A percentile compares a stretch with the other conserved stretches of the same genome.
Conservation (phyloP, 2,329 filamentous ascomycete genomes). For the Aureobasidium melanogenum region DNA sequence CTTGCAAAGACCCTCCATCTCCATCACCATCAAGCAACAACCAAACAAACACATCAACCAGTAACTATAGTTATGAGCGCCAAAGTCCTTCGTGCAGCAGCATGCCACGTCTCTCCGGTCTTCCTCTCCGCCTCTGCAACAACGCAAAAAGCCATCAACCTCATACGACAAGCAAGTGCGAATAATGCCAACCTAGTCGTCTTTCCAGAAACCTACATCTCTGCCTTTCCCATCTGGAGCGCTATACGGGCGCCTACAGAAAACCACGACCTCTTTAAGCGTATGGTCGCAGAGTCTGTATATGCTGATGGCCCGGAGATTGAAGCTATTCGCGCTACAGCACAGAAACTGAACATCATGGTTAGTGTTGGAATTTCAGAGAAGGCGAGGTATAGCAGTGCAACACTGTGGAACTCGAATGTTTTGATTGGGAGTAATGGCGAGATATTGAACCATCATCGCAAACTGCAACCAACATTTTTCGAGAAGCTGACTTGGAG, state of each 20-base stretch:
- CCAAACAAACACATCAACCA: neutral
- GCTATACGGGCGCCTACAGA: slow-evolving; percentile 37
- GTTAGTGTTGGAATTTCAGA: slow-evolving; percentile 46
- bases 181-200: slow-evolving; percentile 42
- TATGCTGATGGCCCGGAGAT: slow-evolving; percentile 41
- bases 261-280: slow-evolving; percentile 43
- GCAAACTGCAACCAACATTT: slow-evolving; percentile 48
- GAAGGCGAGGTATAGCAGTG: slow-evolving; percentile 34
- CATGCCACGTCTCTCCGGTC: slow-evolving; percentile 31
- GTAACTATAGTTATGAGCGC: neutral
- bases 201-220: slow-evolving; percentile 46
- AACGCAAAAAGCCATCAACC: slow-evolving; percentile 36
- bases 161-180: slow-evolving; percentile 37
- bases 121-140: slow-evolving; percentile 41
- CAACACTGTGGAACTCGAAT: slow-evolving; percentile 45
- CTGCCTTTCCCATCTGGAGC: slow-evolving; percentile 47
- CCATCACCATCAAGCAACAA: neutral
- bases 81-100: slow-evolving; percentile 13
- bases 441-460: slow-evolving; percentile 41
- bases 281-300: slow-evolving; percentile 37
- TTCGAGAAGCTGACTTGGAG: slow-evolving; percentile 50
- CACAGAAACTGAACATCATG: slow-evolving; percentile 29
- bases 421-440: slow-evolving; percentile 39
- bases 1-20: too few species aligned
- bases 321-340: slow-evolving; percentile 30